Conservation (phyloP, 352 stramenopile genomes). For the Phytophthora europaea region DNA sequence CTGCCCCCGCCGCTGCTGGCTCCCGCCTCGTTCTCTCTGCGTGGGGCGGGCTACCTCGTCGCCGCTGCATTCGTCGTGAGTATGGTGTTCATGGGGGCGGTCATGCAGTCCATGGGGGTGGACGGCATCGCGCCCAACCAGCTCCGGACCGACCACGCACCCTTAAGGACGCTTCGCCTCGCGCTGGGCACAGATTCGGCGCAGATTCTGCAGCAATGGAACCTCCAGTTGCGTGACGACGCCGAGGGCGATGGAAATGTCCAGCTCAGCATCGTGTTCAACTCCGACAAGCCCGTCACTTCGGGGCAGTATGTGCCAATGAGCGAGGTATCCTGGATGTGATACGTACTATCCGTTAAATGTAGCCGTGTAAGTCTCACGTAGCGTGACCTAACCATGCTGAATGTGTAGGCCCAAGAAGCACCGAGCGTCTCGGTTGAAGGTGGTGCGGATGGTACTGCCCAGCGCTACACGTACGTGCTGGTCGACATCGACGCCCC, state of each 20-base stretch:
- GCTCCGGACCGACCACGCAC: constrained; percentile 7
- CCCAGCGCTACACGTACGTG: constrained; percentile 63
- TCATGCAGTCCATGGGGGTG: constrained; percentile 46
- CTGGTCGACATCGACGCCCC: constrained; percentile 82
- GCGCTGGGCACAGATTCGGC: constrained; percentile 3
- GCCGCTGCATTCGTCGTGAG: constrained; percentile 46
- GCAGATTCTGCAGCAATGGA: constrained; percentile 24
- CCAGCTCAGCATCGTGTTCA: constrained; percentile 41
- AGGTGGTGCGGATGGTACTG: constrained; percentile 5
- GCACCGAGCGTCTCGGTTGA: constrained; percentile 47
- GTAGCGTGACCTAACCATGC: background rate
- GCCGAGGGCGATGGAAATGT: constrained; percentile 9
- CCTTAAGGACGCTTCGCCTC: constrained; percentile 25
- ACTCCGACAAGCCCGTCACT: constrained; percentile 22
- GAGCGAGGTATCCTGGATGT: constrained; percentile 37
- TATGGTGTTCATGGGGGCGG: constrained; percentile 41
- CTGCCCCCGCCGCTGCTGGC: constrained; percentile 20
- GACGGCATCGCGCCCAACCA: constrained; percentile 19
- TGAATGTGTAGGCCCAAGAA: constrained; percentile 31
- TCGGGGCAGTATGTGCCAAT: constrained; percentile 47
- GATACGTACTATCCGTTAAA: background rate
- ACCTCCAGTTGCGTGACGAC: constrained; percentile 22
- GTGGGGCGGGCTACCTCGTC: constrained; percentile 32
- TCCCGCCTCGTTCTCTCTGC: constrained; percentile 42
- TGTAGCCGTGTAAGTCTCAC: constrained; percentile 12